These are phyloP conservation scores for Fusarium sp. DNA, from an alignment of 2,329 filamentous ascomycete genomes.

Conservation along the genomic window DNA sequence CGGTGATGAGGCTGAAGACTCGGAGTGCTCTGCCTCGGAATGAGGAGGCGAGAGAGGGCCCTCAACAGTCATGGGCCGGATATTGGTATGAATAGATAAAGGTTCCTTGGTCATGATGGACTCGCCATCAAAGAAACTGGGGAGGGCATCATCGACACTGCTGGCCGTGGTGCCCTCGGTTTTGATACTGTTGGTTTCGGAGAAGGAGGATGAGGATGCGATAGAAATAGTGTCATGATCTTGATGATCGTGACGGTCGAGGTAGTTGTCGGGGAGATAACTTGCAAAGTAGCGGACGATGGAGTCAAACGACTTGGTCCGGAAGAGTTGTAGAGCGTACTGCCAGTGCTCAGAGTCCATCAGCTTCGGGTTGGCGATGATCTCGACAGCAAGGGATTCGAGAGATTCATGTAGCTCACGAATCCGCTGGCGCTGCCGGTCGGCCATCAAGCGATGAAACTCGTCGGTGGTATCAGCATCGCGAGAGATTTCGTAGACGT, in stretches of 20 bases:
- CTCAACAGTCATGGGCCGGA: slow-evolving; percentile 34
- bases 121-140: slow-evolving; percentile 59
- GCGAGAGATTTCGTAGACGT: slow-evolving; percentile 69
- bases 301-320: slow-evolving; percentile 69
- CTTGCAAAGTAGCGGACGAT: slow-evolving; percentile 71
- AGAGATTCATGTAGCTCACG: slow-evolving; percentile 67
- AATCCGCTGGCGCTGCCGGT: slow-evolving; percentile 66
- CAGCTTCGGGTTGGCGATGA: slow-evolving; percentile 69
- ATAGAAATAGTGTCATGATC: slow-evolving; percentile 43
- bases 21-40: slow-evolving; percentile 63
- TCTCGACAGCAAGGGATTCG: slow-evolving; percentile 69
- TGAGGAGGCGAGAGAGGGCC: slow-evolving; percentile 56
- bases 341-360: slow-evolving; percentile 71
- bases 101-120: slow-evolving; percentile 61
- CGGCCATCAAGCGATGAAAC: slow-evolving; percentile 65
- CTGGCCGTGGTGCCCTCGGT: slow-evolving; percentile 54
- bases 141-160: slow-evolving; percentile 53
- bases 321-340: slow-evolving; percentile 68
- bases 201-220: slow-evolving; percentile 53
- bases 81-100: slow-evolving; percentile 43
- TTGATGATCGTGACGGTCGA: slow-evolving; percentile 54
- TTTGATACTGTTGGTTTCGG: slow-evolving; percentile 53
- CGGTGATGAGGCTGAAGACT: slow-evolving; percentile 55
- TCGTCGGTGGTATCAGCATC: slow-evolving; percentile 63
- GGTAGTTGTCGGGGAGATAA: slow-evolving; percentile 65